Percentiles rank a stretch among this genome's conserved stretches.
phyloP scores from a whole-genome alignment of 768 basidiomycete genomes.

The Collybiopsis confluens region DNA sequence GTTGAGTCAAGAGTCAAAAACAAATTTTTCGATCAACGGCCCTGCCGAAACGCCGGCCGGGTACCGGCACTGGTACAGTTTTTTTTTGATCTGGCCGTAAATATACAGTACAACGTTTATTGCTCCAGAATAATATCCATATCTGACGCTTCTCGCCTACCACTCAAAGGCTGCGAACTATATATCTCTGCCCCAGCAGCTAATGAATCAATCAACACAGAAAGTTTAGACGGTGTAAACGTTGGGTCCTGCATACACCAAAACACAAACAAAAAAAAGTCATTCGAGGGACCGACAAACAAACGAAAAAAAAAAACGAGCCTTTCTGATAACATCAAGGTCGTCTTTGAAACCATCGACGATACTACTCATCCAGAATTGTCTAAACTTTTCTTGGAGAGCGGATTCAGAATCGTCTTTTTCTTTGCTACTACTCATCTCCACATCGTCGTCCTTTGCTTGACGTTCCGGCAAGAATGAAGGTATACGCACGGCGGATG shows the following conservation, averaged over 20 bases:
- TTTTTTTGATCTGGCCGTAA: too few species aligned
- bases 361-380: conserved; percentile 85
- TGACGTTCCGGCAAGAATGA: conserved; percentile 54
- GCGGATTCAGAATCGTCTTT: conserved; percentile 43
- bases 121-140: conserved; percentile 69
- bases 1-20: too few species aligned
- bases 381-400: conserved; percentile 66
- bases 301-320: conserved; percentile 23
- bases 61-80: too few species aligned
- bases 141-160: conserved; percentile 46
- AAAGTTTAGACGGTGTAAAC: conserved; percentile 61
- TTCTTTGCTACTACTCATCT: conserved; percentile 21
- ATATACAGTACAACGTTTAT: too few species aligned
- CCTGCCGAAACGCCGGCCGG: too few species aligned
- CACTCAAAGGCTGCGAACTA: conserved; percentile 30
- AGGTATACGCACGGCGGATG: conserved; percentile 42
- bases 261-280: not conserved
- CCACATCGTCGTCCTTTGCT: too few species aligned
- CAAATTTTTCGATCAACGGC: too few species aligned
- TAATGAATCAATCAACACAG: conserved; percentile 77
- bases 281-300: not conserved
- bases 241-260: conserved; percentile 54
- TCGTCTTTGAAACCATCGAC: conserved; percentile 82
- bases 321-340: conserved; percentile 80
- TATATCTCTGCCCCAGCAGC: conserved; percentile 78